A percentile compares a stretch with the other conserved stretches of the same genome.
phyloP scores from a whole-genome alignment of 352 stramenopile genomes.

The Pythium rhizo-oryzae region DNA sequence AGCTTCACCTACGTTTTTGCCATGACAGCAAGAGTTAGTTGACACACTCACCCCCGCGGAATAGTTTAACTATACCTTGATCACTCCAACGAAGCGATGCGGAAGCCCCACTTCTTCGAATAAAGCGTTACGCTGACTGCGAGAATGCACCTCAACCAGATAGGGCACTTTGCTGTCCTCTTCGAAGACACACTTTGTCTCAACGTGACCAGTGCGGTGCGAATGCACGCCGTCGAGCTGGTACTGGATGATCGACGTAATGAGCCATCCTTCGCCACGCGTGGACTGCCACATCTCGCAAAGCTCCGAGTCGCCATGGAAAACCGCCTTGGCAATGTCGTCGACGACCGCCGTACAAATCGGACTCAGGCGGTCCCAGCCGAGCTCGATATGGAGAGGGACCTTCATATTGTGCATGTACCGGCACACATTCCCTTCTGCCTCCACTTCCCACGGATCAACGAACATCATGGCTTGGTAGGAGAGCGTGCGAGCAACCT shows the following conservation, averaged over 20 bases:
- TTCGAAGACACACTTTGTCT: constrained; percentile 31
- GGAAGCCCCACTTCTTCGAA: constrained; percentile 76
- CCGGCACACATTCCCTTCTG: constrained; percentile 51
- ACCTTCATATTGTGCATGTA: constrained; percentile 63
- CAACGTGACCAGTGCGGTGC: constrained; percentile 34
- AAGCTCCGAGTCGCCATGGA: constrained; percentile 53
- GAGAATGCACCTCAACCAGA: constrained; percentile 68
- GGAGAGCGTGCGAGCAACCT: constrained; percentile 1
- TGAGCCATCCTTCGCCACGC: constrained; percentile 77
- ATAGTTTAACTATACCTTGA: constrained; percentile 41
- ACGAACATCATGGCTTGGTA: constrained; percentile 85
- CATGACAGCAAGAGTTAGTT: constrained; percentile 9
- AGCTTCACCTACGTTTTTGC: constrained; percentile 54
- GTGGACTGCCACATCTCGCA: constrained; percentile 75
- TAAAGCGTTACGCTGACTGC: constrained; percentile 76
- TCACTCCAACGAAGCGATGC: constrained; percentile 71
- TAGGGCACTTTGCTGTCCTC: constrained; percentile 54
- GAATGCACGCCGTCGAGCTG: constrained; percentile 71
- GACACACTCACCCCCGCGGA: neutral
- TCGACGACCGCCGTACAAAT: constrained; percentile 70
- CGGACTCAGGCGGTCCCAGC: constrained; percentile 71
- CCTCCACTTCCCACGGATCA: constrained; percentile 81
- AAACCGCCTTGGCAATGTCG: constrained; percentile 59
- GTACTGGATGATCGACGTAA: constrained; percentile 81
- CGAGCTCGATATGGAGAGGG: constrained; percentile 67